These are phyloP conservation scores for Naganishia antarctica DNA, from an alignment of 768 basidiomycete species.

Conservation along the genomic window DNA sequence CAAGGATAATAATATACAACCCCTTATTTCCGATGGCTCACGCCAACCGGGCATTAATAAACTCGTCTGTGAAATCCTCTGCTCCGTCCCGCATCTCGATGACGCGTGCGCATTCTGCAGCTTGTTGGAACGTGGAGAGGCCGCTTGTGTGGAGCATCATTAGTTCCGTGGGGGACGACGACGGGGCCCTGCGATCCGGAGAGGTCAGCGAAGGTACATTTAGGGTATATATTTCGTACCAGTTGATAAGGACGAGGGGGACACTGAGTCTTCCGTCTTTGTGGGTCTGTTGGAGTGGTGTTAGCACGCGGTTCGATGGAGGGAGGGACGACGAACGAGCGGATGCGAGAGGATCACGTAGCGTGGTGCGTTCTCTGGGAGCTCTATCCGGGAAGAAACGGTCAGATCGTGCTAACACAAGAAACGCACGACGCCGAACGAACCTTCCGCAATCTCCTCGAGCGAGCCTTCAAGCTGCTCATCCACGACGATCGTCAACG, in stretches of 20 bases:
- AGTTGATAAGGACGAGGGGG: conserved; percentile 81
- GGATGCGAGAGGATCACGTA: conserved; percentile 81
- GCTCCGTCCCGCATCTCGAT: conserved; percentile 77
- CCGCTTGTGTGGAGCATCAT: conserved; percentile 76
- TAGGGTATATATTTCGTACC: conserved; percentile 42
- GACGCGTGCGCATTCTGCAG: conserved; percentile 53
- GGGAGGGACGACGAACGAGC: conserved; percentile 49
- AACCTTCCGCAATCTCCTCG: conserved; percentile 70
- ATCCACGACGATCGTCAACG: conserved; percentile 74
- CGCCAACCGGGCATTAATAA: conserved; percentile 61
- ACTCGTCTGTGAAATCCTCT: conserved; percentile 70
- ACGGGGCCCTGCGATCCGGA: conserved; percentile 59
- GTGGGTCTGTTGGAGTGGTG: conserved; percentile 59
- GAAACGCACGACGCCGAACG: not conserved
- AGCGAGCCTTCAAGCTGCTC: conserved; percentile 71
- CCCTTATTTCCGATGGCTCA: not conserved
- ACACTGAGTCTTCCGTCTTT: conserved; percentile 76
- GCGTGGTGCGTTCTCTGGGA: conserved; percentile 80
- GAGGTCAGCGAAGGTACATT: conserved; percentile 10
- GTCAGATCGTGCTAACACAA: too few species aligned
- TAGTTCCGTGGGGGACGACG: conserved; percentile 67
- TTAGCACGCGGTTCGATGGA: too few species aligned
- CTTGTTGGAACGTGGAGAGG: conserved; percentile 69
- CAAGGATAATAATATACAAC: not conserved
- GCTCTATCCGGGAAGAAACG: conserved; percentile 57